A percentile compares a stretch with the other conserved stretches of the same genome.
These are phyloP conservation scores for Yamadazyma siamensis DNA, from an alignment of 1,139 yeast genomes.

Conservation along the genomic window DNA sequence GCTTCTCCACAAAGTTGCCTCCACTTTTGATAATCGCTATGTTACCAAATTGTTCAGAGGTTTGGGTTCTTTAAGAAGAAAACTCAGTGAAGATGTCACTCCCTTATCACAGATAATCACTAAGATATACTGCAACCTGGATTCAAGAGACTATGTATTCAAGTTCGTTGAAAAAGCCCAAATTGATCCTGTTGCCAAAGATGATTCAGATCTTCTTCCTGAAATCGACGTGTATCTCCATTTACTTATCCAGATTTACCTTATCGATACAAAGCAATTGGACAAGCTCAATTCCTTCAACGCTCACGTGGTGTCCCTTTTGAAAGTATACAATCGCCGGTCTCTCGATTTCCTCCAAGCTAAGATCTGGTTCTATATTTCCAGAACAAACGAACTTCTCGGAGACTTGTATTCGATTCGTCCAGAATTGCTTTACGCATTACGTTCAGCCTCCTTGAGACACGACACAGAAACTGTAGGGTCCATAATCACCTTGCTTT, in stretches of 20 bases:
- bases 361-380: slow-evolving; percentile 89
- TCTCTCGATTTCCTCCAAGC: slow-evolving; percentile 85
- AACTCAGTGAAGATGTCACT: slow-evolving; percentile 43
- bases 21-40: slow-evolving; percentile 80
- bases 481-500: slow-evolving; percentile 73
- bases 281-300: slow-evolving; percentile 52
- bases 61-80: slow-evolving; percentile 69
- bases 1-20: slow-evolving; percentile 66
- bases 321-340: slow-evolving; percentile 71
- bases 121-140: slow-evolving; percentile 42
- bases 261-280: slow-evolving; percentile 60
- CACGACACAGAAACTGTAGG: slow-evolving; percentile 94
- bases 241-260: slow-evolving; percentile 69
- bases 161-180: slow-evolving; percentile 25
- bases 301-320: slow-evolving; percentile 48
- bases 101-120: slow-evolving; percentile 53
- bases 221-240: slow-evolving; percentile 82
- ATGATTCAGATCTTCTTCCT: slow-evolving; percentile 42
- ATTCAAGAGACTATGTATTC: slow-evolving; percentile 42
- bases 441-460: slow-evolving; percentile 86
- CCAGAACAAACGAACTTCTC: slow-evolving; percentile 70
- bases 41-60: slow-evolving; percentile 84
- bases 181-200: slow-evolving; percentile 6
- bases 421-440: slow-evolving; percentile 64
- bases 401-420: slow-evolving; percentile 62